These are phyloP conservation scores for Astragalus glycyphyllos DNA, from an alignment of 306 rosid species.

Conservation along the genomic window DNA sequence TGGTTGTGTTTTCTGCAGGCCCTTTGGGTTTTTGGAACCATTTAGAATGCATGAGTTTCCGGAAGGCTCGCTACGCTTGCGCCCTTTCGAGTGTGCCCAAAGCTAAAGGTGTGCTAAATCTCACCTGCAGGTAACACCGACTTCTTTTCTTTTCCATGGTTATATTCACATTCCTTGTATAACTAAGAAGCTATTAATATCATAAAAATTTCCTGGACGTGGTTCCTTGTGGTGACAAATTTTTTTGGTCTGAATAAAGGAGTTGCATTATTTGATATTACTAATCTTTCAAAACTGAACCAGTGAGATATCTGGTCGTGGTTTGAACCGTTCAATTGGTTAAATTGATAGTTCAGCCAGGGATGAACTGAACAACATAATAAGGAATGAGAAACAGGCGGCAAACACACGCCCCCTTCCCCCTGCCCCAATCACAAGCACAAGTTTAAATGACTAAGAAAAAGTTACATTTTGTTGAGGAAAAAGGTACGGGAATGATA, in stretches of 20 bases:
- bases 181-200: constrained; percentile 1
- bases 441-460: neutral
- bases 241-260: constrained; percentile 11
- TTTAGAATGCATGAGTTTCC: constrained; percentile 84
- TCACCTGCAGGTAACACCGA: constrained; percentile 36
- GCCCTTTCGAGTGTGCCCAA: constrained; percentile 97
- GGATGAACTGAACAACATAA: neutral
- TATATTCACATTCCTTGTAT: neutral
- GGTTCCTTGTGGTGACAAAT: constrained; percentile 20
- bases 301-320: neutral
- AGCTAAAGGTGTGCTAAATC: constrained; percentile 56
- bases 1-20: constrained; percentile 58
- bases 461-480: neutral
- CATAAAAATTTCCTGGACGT: neutral
- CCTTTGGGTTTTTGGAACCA: constrained; percentile 80
- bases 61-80: constrained; percentile 91
- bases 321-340: constrained; percentile 21
- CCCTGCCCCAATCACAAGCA: neutral
- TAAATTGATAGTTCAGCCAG: neutral
- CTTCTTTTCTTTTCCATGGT: constrained; percentile 11
- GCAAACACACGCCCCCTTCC: neutral
- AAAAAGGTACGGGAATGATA: too few relatives aligned
- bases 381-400: neutral
- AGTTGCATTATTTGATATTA: constrained; percentile 1
- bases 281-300: neutral